These are phyloP conservation scores for Populus euphratica DNA, from an alignment of 345 rosid genomes.

Conservation along the genomic window DNA sequence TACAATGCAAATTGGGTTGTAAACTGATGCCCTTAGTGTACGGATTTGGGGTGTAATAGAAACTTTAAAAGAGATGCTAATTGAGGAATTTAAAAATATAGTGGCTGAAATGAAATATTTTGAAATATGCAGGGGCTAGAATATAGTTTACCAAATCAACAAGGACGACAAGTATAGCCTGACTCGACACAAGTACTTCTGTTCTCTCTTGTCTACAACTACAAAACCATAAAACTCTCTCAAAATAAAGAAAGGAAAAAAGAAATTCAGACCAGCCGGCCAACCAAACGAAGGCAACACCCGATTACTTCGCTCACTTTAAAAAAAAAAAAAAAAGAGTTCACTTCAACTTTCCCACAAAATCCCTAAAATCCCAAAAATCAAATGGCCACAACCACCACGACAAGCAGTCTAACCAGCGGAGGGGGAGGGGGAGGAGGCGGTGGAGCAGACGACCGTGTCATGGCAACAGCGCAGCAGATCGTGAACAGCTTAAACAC, in stretches of 20 bases:
- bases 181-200: background rate
- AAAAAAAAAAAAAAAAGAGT: background rate
- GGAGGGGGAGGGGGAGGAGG: conserved; percentile 23
- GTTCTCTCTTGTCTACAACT: background rate
- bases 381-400: conserved; percentile 23
- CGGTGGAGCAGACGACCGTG: conserved; percentile 71
- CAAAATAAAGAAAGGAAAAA: background rate
- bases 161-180: background rate
- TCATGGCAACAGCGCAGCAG: conserved; percentile 95
- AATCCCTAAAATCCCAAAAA: conserved; percentile 1
- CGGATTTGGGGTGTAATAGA: no score
- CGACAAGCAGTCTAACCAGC: conserved; percentile 13
- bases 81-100: no score
- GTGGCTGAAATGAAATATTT: background rate
- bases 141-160: background rate
- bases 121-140: background rate
- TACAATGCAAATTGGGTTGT: no score
- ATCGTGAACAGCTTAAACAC: conserved; percentile 92
- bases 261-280: background rate
- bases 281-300: background rate
- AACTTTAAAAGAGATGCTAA: no score
- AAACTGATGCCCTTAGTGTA: background rate
- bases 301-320: background rate
- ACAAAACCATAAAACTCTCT: background rate
- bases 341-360: background rate